These are phyloP conservation scores for Neophaeococcomyces mojaviensis DNA, from an alignment of 2,329 filamentous ascomycete genomes.

Conservation along the genomic window DNA sequence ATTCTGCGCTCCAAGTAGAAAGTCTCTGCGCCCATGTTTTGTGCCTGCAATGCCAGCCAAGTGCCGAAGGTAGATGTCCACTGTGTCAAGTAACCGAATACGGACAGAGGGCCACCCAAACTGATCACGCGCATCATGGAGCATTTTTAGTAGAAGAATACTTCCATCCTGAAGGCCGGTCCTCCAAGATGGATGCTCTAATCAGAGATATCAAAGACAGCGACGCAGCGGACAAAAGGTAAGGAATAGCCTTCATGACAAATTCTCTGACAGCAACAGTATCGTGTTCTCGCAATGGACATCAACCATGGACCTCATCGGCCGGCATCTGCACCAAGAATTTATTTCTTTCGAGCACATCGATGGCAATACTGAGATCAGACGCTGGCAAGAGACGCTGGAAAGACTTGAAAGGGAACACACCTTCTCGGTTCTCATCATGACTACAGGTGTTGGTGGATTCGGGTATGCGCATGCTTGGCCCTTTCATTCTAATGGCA, in stretches of 20 bases:
- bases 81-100: not conserved
- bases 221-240: constrained; percentile 11
- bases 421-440: constrained; percentile 37
- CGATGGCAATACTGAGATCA: constrained; percentile 37
- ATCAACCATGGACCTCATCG: constrained; percentile 34
- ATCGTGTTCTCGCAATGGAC: constrained; percentile 45
- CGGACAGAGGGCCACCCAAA: not conserved
- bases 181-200: constrained; percentile 30
- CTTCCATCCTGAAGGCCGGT: constrained; percentile 26
- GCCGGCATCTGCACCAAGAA: constrained; percentile 24
- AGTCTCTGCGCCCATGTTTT: constrained; percentile 28
- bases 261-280: constrained; percentile 22
- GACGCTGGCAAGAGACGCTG: constrained; percentile 33
- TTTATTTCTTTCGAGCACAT: constrained; percentile 30
- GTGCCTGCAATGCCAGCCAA: constrained; percentile 26
- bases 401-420: constrained; percentile 29
- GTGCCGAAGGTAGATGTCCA: constrained; percentile 6
- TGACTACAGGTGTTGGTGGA: constrained; percentile 48
- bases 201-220: constrained; percentile 28
- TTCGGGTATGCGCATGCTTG: constrained; percentile 36
- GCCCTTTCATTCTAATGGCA: not conserved
- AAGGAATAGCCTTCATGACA: not conserved
- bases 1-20: constrained; percentile 22
- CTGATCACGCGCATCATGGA: not conserved
- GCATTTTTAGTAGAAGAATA: constrained; percentile 16